phyloP scores from a whole-genome alignment of 176 grass and related monocot species.

The Saccharum officinarum region DNA sequence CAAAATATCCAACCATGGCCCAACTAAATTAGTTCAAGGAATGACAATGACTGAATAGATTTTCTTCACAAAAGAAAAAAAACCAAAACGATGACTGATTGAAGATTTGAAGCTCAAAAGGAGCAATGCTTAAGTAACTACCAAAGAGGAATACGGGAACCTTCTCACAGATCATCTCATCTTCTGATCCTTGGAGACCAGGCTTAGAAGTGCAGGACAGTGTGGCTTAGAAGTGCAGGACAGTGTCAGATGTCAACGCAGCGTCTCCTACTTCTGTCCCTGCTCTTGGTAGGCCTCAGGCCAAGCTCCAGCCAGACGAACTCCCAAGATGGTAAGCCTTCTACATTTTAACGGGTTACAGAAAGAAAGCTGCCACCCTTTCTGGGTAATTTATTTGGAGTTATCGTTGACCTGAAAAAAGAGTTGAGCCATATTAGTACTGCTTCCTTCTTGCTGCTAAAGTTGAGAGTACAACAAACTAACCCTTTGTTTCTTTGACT shows the following conservation, averaged over 20 bases:
- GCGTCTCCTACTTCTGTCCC: conserved; percentile 46
- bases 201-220: neutral
- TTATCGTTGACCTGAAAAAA: too few species aligned
- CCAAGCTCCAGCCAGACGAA: conserved; percentile 49
- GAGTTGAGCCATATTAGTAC: too few species aligned
- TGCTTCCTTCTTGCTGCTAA: too few species aligned
- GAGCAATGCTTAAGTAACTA: neutral
- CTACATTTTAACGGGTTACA: neutral
- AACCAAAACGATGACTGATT: neutral
- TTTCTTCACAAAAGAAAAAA: neutral
- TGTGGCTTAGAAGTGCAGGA: neutral
- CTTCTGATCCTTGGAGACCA: conserved; percentile 11
- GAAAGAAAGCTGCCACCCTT: neutral
- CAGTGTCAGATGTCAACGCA: conserved; percentile 19
- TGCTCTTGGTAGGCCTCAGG: conserved; percentile 42
- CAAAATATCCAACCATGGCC: neutral
- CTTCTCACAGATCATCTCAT: neutral
- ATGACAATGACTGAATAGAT: conserved; percentile 14
- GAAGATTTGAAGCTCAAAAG: conserved; percentile 10
- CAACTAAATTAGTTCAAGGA: neutral
- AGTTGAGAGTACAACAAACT: too few species aligned
- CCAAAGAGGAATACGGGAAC: neutral
- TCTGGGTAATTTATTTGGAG: neutral
- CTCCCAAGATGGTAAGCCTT: conserved; percentile 71
- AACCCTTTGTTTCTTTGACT: too few species aligned